These are phyloP conservation scores for Podospora bellae-mahoneyi DNA, from an alignment of 495 filamentous ascomycete species.

Conservation along the genomic window DNA sequence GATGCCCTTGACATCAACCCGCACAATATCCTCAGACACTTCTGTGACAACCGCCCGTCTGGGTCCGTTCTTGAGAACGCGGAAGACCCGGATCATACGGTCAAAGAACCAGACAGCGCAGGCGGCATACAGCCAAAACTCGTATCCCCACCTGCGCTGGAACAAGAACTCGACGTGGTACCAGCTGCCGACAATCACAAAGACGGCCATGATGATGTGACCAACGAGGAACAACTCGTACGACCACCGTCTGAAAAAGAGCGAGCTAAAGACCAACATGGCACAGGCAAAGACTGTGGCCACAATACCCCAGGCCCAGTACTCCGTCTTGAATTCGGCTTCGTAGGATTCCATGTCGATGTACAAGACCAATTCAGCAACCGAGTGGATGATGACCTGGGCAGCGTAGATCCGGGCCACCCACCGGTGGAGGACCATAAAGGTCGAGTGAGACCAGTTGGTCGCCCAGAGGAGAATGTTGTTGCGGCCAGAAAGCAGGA, in stretches of 20 bases:
- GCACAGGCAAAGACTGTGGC: conserved; percentile 30
- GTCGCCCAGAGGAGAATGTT: conserved; percentile 47
- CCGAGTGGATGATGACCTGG: conserved; percentile 39
- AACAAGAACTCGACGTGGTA: conserved; percentile 36
- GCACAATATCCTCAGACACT: conserved; percentile 31
- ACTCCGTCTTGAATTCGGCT: conserved; percentile 23
- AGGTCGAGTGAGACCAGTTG: conserved; percentile 46
- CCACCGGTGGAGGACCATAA: conserved; percentile 46
- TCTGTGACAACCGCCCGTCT: conserved; percentile 34
- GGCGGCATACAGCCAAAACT: conserved; percentile 45
- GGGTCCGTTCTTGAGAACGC: conserved; percentile 31
- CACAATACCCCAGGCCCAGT: conserved; percentile 46
- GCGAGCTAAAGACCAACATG: conserved; percentile 22
- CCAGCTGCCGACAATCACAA: conserved; percentile 43
- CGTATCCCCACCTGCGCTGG: conserved; percentile 31
- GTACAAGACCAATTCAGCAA: conserved; percentile 28
- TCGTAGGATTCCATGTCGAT: conserved; percentile 25
- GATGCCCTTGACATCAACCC: conserved; percentile 37
- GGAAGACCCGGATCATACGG: conserved; percentile 36
- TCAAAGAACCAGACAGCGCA: conserved; percentile 48
- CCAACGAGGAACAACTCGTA: conserved; percentile 45
- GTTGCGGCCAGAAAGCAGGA: conserved; percentile 43
- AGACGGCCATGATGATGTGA: conserved; percentile 40
- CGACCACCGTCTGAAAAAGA: conserved; percentile 30
- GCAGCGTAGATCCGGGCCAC: conserved; percentile 39